These are phyloP conservation scores for Eutypa lata DNA, from an alignment of 2,329 filamentous ascomycete species.

Conservation along the genomic window DNA sequence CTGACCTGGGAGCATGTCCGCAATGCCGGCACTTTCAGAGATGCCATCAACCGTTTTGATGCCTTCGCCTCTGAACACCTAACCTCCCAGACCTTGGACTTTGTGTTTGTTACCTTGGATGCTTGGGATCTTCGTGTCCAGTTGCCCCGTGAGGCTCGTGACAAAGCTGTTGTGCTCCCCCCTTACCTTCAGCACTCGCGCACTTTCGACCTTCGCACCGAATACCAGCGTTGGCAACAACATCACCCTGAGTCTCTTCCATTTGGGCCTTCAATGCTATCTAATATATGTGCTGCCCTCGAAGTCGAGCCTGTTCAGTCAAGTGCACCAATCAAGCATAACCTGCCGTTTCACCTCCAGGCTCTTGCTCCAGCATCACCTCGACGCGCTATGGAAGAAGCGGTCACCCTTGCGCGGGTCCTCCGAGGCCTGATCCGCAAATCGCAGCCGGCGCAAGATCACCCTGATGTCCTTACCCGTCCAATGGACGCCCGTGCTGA, in stretches of 20 bases:
- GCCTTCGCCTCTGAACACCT: constrained; percentile 90
- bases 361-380: constrained; percentile 93
- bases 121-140: constrained; percentile 98
- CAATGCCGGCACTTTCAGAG: constrained; percentile 93
- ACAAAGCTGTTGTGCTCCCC: constrained; percentile 95
- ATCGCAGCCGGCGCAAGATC: constrained; percentile 89
- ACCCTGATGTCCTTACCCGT: constrained; percentile 89
- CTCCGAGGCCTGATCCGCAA: constrained; percentile 91
- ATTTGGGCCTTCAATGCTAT: constrained; percentile 90
- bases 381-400: constrained; percentile 95
- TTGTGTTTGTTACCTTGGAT: constrained; percentile 97
- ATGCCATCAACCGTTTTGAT: constrained; percentile 94
- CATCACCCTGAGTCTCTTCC: constrained; percentile 97
- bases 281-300: constrained; percentile 96
- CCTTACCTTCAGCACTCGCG: constrained; percentile 97
- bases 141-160: constrained; percentile 92
- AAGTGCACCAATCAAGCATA: constrained; percentile 97
- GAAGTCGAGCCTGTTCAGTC: constrained; percentile 98
- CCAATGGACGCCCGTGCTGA: constrained; percentile 97
- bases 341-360: constrained; percentile 95
- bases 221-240: constrained; percentile 98
- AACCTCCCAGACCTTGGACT: constrained; percentile 86
- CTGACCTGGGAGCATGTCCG: constrained; percentile 99
- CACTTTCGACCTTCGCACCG: constrained; percentile 92
- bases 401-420: constrained; percentile 88